These are phyloP conservation scores for Kwoniella pini DNA, from an alignment of 768 basidiomycete species.

Conservation along the genomic window DNA sequence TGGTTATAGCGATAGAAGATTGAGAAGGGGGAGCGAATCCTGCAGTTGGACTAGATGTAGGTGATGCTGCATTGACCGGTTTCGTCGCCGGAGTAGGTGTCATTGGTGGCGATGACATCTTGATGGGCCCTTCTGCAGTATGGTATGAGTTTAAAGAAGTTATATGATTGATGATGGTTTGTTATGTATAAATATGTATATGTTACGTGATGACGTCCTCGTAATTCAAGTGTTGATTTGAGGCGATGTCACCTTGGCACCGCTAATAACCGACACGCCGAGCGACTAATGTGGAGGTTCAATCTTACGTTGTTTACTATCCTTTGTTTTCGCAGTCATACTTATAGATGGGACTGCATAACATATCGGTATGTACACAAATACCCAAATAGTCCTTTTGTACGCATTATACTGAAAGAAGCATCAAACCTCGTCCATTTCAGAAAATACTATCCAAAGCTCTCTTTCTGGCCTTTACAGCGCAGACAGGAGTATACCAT, in stretches of 20 bases:
- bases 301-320: no score
- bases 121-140: neutral
- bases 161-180: neutral
- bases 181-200: no score
- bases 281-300: no score
- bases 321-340: no score
- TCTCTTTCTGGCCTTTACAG: neutral
- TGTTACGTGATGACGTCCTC: neutral
- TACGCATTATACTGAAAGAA: no score
- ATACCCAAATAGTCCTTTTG: constrained; percentile 1
- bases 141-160: no score
- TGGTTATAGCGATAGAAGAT: neutral
- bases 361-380: neutral
- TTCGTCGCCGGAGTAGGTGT: neutral
- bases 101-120: constrained; percentile 9
- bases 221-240: neutral
- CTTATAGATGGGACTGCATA: neutral
- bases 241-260: constrained; percentile 9
- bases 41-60: no score
- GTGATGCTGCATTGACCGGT: no score
- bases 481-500: constrained; percentile 5
- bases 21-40: no score
- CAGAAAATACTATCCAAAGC: neutral
- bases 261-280: neutral
- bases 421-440: no score